Evolutionary conservation across 1,139 yeast genomes (phyloP), one percentile per base, ranked within the genome.

Genomic region (Hansenula sp.): DNA sequence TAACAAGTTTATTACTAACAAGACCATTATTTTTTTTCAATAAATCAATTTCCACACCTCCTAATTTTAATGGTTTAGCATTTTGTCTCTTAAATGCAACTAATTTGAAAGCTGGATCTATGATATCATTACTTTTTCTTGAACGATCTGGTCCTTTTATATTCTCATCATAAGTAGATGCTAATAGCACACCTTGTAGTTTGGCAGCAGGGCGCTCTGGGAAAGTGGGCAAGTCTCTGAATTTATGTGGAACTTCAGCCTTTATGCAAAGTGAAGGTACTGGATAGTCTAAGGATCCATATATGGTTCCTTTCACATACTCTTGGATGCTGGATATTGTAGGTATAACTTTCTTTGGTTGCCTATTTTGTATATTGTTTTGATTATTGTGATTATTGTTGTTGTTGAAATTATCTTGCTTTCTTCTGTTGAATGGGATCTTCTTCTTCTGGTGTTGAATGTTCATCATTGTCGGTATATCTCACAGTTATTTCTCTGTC

Each of bases 51-150:
- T 48, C 50, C 12, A 40, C 14, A 8, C 31, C 22, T 0, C 53
- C 53, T 20, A 50, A 29, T 32, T 40, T 45, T 32, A 45, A 42
- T 8, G 37, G 28, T 36, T 43, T 48, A 6, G 50, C 44, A 10
- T 10, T 29, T 6, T 31, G 12, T 9, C 41, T 39, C 14, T 48
- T 40, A 1, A 31, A 2, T 17, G 32, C 10, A 6, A 48, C 45
- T 6, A 50, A 45, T 16, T 29, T 26, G 27, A 42, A 22, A 2
- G 42, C 47, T n/a, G 55, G 55, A 32, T 51, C 55, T 5, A 4
- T 2, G 14, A 16, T 2, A 16, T 39, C 37, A 14, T 17, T 13
- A 16, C n/a, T n/a, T 14, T 37, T 32, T 21, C 45, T 37, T 3
- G 29, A 1, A 6, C 19, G 12, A 14, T 12, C 20, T 6, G 34